These are phyloP conservation scores for Pythium chondricola DNA, from an alignment of 352 stramenopile genomes.

Conservation along the genomic window DNA sequence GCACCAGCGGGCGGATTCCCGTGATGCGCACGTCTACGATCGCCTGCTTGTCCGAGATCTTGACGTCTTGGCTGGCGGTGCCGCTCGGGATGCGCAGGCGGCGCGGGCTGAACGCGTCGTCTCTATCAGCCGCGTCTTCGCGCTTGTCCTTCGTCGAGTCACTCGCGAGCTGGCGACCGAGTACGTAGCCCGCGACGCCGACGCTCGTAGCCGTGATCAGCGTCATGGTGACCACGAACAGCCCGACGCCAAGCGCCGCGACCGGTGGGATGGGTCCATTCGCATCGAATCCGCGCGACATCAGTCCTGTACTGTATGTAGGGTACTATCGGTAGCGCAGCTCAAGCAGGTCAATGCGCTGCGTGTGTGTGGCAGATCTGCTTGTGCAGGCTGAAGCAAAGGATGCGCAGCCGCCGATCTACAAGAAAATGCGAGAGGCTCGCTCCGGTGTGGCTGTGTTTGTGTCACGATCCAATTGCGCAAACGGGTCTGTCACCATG, in stretches of 20 bases:
- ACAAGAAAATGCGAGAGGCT: conserved; percentile 24
- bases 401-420: neutral
- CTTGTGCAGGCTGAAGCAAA: neutral
- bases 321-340: too few species aligned
- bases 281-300: conserved; percentile 6
- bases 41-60: conserved; percentile 79
- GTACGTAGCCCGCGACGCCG: conserved; percentile 59
- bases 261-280: neutral
- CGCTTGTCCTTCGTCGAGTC: conserved; percentile 11
- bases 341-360: too few species aligned
- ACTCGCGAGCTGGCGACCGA: conserved; percentile 37
- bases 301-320: neutral
- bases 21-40: conserved; percentile 86
- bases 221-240: conserved; percentile 68
- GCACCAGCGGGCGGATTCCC: conserved; percentile 79
- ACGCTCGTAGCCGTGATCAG: conserved; percentile 66
- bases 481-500: conserved; percentile 21
- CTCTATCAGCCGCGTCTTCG: conserved; percentile 13
- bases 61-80: conserved; percentile 68
- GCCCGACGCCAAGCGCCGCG: conserved; percentile 37
- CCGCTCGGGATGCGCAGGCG: conserved; percentile 60
- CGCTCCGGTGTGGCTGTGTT: too few species aligned
- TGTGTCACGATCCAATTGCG: conserved; percentile 20
- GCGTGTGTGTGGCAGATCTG: conserved; percentile 5
- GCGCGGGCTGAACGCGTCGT: conserved; percentile 17